Evolutionary conservation across 2,329 filamentous ascomycete genomes (phyloP).

Genomic region (Penicillium sp.): DNA sequence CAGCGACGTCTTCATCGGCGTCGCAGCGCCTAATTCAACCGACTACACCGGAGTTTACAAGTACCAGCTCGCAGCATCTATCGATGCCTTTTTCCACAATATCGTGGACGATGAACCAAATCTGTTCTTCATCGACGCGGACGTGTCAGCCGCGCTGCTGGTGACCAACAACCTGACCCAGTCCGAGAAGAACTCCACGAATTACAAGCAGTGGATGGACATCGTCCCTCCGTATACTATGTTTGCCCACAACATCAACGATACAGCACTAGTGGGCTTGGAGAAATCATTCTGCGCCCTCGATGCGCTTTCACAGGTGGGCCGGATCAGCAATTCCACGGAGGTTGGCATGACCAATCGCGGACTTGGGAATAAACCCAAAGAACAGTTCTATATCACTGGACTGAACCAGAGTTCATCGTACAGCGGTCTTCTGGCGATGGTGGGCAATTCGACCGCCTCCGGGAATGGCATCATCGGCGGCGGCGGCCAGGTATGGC

Average conservation of each 20-base stretch:
- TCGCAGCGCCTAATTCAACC: slow-evolving; percentile 67
- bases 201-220: slow-evolving; percentile 56
- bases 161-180: slow-evolving; percentile 68
- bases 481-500: slow-evolving; percentile 75
- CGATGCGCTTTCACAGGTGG: slow-evolving; percentile 62
- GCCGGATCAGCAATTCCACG: slow-evolving; percentile 58
- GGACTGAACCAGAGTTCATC: slow-evolving; percentile 68
- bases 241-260: slow-evolving; percentile 66
- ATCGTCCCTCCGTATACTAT: slow-evolving; percentile 69
- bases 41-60: slow-evolving; percentile 67
- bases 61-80: slow-evolving; percentile 77
- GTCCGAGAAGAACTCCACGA: slow-evolving; percentile 44
- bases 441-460: slow-evolving; percentile 56
- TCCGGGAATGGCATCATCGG: slow-evolving; percentile 56
- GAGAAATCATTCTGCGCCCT: slow-evolving; percentile 81
- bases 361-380: slow-evolving; percentile 65
- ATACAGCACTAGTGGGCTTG: slow-evolving; percentile 64
- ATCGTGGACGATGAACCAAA: slow-evolving; percentile 53
- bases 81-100: slow-evolving; percentile 72
- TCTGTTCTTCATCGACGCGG: slow-evolving; percentile 80
- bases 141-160: slow-evolving; percentile 73
- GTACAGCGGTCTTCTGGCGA: slow-evolving; percentile 72
- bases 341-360: slow-evolving; percentile 66
- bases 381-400: slow-evolving; percentile 83
- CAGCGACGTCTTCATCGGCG: slow-evolving; percentile 70